Percentiles rank a stretch among this genome's conserved stretches.
These are phyloP conservation scores for Cronartium quercuum DNA, from an alignment of 1,284 basidiomycete species.

Conservation along the genomic window DNA sequence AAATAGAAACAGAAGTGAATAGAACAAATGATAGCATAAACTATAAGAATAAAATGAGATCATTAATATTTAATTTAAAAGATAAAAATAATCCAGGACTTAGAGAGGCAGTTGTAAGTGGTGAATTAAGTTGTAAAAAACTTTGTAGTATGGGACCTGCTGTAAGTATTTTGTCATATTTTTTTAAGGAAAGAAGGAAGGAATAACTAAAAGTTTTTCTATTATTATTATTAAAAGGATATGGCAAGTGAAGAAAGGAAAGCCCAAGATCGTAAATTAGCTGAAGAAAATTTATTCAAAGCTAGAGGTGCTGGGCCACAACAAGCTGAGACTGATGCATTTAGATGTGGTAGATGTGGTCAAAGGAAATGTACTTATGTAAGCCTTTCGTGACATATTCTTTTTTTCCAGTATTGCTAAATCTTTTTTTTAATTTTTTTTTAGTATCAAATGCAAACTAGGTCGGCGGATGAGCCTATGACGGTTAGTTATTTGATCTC, in stretches of 20 bases:
- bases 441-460: conserved; percentile 63
- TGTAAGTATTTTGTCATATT: conserved; percentile 52
- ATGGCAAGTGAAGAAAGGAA: conserved; percentile 92
- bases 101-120: conserved; percentile 74
- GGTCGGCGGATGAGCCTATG: conserved; percentile 94
- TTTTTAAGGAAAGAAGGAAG: conserved; percentile 17
- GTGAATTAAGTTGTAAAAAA: conserved; percentile 63
- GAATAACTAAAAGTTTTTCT: background rate
- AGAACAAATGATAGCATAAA: conserved; percentile 47
- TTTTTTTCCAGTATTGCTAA: background rate
- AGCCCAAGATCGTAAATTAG: conserved; percentile 71
- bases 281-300: conserved; percentile 82
- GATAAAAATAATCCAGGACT: conserved; percentile 88
- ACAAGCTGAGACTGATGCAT: conserved; percentile 89
- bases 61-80: conserved; percentile 85
- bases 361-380: conserved; percentile 71
- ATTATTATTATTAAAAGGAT: conserved; percentile 58
- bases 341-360: conserved; percentile 92
- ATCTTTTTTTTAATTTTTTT: background rate
- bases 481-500: conserved; percentile 58
- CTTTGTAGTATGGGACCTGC: conserved; percentile 76
- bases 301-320: conserved; percentile 77
- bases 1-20: conserved; percentile 57
- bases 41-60: conserved; percentile 77
- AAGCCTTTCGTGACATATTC: background rate